A percentile compares a stretch with the other conserved stretches of the same genome.
phyloP scores from a whole-genome alignment of 345 rosid genomes.

The Nephelium lappaceum region DNA sequence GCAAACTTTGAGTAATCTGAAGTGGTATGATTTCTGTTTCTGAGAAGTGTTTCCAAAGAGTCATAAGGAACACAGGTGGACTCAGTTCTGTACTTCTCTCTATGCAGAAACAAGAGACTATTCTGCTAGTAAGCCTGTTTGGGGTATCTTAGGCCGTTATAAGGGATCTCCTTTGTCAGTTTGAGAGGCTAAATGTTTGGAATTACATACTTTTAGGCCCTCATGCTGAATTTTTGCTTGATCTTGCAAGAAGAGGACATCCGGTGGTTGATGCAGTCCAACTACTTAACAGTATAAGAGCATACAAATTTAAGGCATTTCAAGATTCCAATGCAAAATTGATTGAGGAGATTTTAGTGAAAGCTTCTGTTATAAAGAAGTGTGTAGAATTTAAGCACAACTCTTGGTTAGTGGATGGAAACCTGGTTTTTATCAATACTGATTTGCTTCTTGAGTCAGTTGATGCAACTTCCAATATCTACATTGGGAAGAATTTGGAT shows the following conservation, averaged over 20 bases:
- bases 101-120: constrained; percentile 55
- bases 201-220: constrained; percentile 71
- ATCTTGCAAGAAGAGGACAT: constrained; percentile 92
- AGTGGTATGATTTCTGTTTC: constrained; percentile 97
- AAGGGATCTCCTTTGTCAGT: constrained; percentile 83
- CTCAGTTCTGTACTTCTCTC: constrained; percentile 64
- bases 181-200: constrained; percentile 62
- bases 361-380: constrained; percentile 61
- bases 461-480: constrained; percentile 31
- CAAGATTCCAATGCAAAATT: constrained; percentile 37
- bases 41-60: constrained; percentile 79
- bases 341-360: constrained; percentile 49
- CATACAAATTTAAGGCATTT: constrained; percentile 31
- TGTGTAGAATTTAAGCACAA: constrained; percentile 58
- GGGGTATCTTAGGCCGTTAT: constrained; percentile 45
- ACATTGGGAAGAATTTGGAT: constrained; percentile 47
- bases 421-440: constrained; percentile 45
- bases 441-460: constrained; percentile 30
- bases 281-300: constrained; percentile 41
- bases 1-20: constrained; percentile 63
- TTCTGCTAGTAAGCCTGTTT: constrained; percentile 64
- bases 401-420: constrained; percentile 57
- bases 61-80: constrained; percentile 55
- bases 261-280: constrained; percentile 66
- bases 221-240: constrained; percentile 53